phyloP scores from a whole-genome alignment of 805 yeast species.

The Saccharomycopsis amapae region DNA sequence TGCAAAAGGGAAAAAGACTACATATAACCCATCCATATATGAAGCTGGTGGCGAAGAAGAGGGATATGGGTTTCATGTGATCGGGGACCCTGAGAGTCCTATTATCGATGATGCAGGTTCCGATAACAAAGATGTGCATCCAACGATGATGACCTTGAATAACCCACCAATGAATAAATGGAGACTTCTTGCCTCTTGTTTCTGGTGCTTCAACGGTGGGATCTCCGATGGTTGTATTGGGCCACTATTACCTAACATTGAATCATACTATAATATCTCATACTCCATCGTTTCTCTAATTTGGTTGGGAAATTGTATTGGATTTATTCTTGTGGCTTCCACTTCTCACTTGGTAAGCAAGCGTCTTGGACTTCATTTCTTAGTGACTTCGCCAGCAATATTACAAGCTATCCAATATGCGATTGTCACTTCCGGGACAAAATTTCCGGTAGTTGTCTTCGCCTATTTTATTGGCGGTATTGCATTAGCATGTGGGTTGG shows the following conservation, averaged over 20 bases:
- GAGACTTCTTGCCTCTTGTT: constrained; percentile 35
- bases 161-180: constrained; percentile 39
- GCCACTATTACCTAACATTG: constrained; percentile 50
- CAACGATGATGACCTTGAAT: constrained; percentile 32
- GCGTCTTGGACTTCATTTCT: constrained; percentile 35
- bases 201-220: constrained; percentile 39
- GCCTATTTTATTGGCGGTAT: constrained; percentile 53
- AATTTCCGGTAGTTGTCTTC: constrained; percentile 40
- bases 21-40: neutral
- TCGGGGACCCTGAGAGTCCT: neutral
- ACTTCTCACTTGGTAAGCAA: constrained; percentile 39
- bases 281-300: constrained; percentile 51
- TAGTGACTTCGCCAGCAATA: constrained; percentile 34
- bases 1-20: neutral
- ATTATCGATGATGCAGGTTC: constrained; percentile 10
- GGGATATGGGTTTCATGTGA: too few relatives aligned
- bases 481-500: constrained; percentile 43
- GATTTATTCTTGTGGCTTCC: constrained; percentile 45
- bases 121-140: constrained; percentile 18
- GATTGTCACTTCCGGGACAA: constrained; percentile 41
- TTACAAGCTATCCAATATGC: constrained; percentile 37
- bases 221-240: constrained; percentile 54
- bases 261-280: constrained; percentile 38
- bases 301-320: constrained; percentile 54
- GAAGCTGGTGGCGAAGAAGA: constrained; percentile 13